Conservation (phyloP, 495 filamentous ascomycete genomes). For the Talaromyces borbonicus region DNA sequence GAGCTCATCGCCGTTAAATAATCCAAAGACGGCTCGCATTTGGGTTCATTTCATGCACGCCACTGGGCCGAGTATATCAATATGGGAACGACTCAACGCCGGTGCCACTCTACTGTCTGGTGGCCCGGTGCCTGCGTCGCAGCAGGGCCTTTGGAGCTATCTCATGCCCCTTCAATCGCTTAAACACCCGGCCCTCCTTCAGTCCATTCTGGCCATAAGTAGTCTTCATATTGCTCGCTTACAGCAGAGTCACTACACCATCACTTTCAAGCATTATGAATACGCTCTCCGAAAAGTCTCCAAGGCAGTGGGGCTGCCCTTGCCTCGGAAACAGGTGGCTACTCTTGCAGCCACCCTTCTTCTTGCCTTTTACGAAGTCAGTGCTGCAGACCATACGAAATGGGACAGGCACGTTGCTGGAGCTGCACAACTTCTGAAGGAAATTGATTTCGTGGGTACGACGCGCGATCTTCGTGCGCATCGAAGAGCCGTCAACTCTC, state of each 20-base stretch:
- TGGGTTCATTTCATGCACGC: constrained; percentile 91
- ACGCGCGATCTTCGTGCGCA: constrained; percentile 57
- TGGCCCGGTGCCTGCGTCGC: constrained; percentile 50
- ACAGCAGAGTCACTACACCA: constrained; percentile 57
- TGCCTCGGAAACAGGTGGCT: constrained; percentile 62
- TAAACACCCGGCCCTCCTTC: constrained; percentile 72
- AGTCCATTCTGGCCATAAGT: constrained; percentile 81
- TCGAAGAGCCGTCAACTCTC: constrained; percentile 19
- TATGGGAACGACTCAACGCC: constrained; percentile 76
- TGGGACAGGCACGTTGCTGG: constrained; percentile 91
- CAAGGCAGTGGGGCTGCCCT: constrained; percentile 58
- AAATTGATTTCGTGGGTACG: constrained; percentile 67
- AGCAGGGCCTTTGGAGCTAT: constrained; percentile 80
- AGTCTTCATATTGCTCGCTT: constrained; percentile 85
- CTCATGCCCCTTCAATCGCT: constrained; percentile 79
- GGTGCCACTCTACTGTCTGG: constrained; percentile 69
- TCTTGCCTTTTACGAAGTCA: constrained; percentile 88
- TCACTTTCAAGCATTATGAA: constrained; percentile 87
- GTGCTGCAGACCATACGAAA: constrained; percentile 87
- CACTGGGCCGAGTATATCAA: constrained; percentile 76
- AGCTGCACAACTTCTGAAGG: constrained; percentile 69
- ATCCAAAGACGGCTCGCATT: constrained; percentile 71
- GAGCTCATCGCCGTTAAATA: constrained; percentile 69
- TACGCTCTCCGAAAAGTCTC: constrained; percentile 70
- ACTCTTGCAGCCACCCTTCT: constrained; percentile 85